phyloP scores from a whole-genome alignment of 2,329 filamentous ascomycete species.

The Paraphaeosphaeria sporulosa region DNA sequence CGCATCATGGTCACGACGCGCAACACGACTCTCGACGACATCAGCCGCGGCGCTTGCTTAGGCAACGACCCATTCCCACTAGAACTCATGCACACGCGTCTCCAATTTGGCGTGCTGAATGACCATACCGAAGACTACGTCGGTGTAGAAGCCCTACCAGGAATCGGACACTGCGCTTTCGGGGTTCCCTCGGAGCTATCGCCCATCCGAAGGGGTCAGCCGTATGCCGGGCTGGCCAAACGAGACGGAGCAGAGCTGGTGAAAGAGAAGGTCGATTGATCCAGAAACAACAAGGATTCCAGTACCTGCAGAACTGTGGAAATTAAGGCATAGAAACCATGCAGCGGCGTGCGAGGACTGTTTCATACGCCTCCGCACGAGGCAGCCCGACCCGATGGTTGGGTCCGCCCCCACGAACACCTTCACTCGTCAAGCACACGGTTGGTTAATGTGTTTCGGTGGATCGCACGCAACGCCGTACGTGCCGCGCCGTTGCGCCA shows the following conservation, averaged over 20 bases:
- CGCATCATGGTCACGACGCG: constrained; percentile 46
- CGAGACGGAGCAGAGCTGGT: neutral
- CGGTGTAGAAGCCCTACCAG: constrained; percentile 27
- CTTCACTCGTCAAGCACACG: constrained; percentile 31
- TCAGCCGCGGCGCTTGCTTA: constrained; percentile 51
- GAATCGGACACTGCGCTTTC: constrained; percentile 39
- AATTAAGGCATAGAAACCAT: constrained; percentile 12
- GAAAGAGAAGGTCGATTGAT: constrained; percentile 21
- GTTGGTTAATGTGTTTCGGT: constrained; percentile 24
- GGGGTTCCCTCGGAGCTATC: constrained; percentile 38
- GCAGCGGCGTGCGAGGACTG: neutral
- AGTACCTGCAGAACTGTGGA: neutral
- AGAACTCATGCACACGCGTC: constrained; percentile 45
- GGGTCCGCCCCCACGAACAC: constrained; percentile 5
- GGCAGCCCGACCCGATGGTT: neutral
- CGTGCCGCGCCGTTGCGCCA: constrained; percentile 52
- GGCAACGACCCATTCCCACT: constrained; percentile 50
- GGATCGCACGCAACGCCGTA: constrained; percentile 60
- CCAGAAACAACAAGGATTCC: neutral
- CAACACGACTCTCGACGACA: constrained; percentile 45
- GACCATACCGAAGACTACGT: constrained; percentile 37
- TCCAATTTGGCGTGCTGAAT: constrained; percentile 49
- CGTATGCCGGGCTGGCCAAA: constrained; percentile 32
- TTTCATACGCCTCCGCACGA: neutral
- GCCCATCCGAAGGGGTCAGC: constrained; percentile 28